Evolutionary conservation across 176 grass and related monocot genomes (phyloP).

Genomic region (Oryza punctata): DNA sequence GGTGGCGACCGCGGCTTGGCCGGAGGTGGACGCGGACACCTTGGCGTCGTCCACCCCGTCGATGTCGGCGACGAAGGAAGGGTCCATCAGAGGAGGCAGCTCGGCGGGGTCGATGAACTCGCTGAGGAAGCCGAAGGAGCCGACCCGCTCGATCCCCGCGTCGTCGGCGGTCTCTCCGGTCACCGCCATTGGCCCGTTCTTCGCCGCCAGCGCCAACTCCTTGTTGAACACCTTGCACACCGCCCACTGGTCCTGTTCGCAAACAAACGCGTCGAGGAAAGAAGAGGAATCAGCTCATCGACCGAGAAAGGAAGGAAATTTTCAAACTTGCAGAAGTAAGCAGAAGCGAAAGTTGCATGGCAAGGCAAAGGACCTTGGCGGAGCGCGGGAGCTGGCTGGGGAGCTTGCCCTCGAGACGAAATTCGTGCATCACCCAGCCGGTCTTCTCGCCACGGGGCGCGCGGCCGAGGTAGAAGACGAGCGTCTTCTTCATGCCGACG

Average conservation of each 20-base stretch:
- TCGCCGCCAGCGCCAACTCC: constrained; percentile 40
- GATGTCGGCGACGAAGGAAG: constrained; percentile 29
- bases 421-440: constrained; percentile 98
- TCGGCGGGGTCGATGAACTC: constrained; percentile 57
- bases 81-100: constrained; percentile 69
- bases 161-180: background rate
- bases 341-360: background rate
- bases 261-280: background rate
- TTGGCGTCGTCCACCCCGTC: constrained; percentile 43
- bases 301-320: constrained; percentile 7
- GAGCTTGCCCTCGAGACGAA: constrained; percentile 72
- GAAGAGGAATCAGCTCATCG: background rate
- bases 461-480: constrained; percentile 95
- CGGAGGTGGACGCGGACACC: constrained; percentile 39
- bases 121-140: constrained; percentile 39
- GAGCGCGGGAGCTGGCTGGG: constrained; percentile 56
- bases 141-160: constrained; percentile 48
- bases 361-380: constrained; percentile 49
- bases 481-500: constrained; percentile 99
- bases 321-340: background rate
- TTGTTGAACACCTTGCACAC: constrained; percentile 92
- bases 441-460: constrained; percentile 84
- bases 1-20: background rate
- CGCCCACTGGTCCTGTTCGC: constrained; percentile 81
- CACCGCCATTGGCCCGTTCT: constrained; percentile 35